Evolutionary conservation across 2,329 filamentous ascomycete genomes (phyloP).

Genomic region (Rutstroemia sp.): DNA sequence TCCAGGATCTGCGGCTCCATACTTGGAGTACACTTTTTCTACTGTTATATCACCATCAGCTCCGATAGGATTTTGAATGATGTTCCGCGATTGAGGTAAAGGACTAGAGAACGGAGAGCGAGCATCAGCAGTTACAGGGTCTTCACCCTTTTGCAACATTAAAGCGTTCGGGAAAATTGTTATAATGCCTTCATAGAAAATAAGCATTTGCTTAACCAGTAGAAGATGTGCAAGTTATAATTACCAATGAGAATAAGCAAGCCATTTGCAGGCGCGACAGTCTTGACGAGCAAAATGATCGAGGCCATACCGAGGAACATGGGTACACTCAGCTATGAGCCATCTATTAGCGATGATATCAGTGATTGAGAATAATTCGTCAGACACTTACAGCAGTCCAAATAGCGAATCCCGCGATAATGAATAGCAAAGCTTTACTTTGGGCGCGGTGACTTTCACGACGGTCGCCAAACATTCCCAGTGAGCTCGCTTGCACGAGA

Average conservation of each 20-base stretch:
- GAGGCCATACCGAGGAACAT: slow-evolving; percentile 27
- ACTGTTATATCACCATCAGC: neutral
- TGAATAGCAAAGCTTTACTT: slow-evolving; percentile 23
- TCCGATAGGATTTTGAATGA: neutral
- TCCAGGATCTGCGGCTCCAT: no score
- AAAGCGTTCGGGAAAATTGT: slow-evolving; percentile 22
- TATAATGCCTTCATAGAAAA: slow-evolving; percentile 18
- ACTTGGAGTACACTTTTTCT: neutral
- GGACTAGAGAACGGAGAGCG: slow-evolving; percentile 26
- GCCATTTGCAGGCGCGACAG: slow-evolving; percentile 26
- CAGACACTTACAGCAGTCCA: slow-evolving; percentile 26
- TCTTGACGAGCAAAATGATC: slow-evolving; percentile 25
- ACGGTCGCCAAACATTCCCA: slow-evolving; percentile 19
- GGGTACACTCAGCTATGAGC: slow-evolving; percentile 24
- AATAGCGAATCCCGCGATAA: slow-evolving; percentile 22
- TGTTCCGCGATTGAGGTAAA: slow-evolving; percentile 17
- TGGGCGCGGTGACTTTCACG: slow-evolving; percentile 16
- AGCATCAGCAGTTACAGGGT: slow-evolving; percentile 25
- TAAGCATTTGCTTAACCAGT: neutral
- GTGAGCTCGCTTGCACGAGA: slow-evolving; percentile 19
- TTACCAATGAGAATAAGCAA: slow-evolving; percentile 27
- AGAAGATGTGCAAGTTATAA: slow-evolving; percentile 1
- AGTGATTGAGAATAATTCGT: neutral
- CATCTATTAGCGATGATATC: slow-evolving; percentile 12
- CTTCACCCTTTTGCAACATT: slow-evolving; percentile 18